phyloP scores from a whole-genome alignment of 106 monocot genomes.

The Platanthera guangdongensis region DNA sequence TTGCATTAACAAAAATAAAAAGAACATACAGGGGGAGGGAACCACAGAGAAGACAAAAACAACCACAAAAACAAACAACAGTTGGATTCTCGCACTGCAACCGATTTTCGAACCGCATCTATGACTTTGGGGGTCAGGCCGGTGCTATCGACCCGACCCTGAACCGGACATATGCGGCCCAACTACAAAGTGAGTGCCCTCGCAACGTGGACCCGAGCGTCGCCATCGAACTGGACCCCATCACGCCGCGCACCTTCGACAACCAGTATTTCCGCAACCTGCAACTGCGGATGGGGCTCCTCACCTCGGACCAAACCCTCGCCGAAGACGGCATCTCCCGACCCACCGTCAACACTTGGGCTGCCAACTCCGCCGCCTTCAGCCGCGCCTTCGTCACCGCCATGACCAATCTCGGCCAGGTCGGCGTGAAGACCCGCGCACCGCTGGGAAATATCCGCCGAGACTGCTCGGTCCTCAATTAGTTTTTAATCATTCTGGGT shows the following conservation, averaged over 20 bases:
- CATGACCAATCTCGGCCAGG: slow-evolving; percentile 34
- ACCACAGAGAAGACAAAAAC: no score
- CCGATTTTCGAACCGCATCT: slow-evolving; percentile 40
- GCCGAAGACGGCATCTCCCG: slow-evolving; percentile 28
- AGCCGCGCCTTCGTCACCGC: slow-evolving; percentile 30
- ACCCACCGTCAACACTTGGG: slow-evolving; percentile 23
- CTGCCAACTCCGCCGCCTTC: slow-evolving; percentile 13
- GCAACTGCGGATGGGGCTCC: slow-evolving; percentile 51
- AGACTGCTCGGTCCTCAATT: slow-evolving; percentile 29
- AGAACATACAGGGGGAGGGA: no score
- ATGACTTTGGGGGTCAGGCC: slow-evolving; percentile 20
- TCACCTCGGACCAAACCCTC: slow-evolving; percentile 55
- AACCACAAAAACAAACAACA: no score
- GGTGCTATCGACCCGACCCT: slow-evolving; percentile 36
- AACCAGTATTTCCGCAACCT: slow-evolving; percentile 71
- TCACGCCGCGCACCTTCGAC: slow-evolving; percentile 50
- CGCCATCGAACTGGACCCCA: slow-evolving; percentile 49
- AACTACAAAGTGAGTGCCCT: slow-evolving; percentile 39
- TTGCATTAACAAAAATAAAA: no score
- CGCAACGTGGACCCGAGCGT: slow-evolving; percentile 7
- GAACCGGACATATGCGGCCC: slow-evolving; percentile 34
- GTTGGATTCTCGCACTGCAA: slow-evolving; percentile 54
- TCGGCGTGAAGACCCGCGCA: slow-evolving; percentile 32
- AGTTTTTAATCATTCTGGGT: not conserved
- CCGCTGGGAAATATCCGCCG: slow-evolving; percentile 28